Base-by-base conservation (phyloP, 108 stramenopile species). In the Skeletonema menzelii region DNA sequence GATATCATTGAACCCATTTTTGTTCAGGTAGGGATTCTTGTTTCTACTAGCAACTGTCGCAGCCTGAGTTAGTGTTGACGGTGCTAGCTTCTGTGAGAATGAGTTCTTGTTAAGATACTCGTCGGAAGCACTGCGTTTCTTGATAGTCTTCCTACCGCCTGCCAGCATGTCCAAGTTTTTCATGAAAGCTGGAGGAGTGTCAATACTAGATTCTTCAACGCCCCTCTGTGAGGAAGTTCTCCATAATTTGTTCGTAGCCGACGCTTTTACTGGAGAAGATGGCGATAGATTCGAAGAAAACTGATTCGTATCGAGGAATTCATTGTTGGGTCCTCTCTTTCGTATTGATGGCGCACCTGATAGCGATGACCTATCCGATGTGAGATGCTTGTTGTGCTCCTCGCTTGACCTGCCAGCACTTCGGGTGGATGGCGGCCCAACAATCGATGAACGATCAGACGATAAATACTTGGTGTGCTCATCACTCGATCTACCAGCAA, bases 101-200 rank as follows among this genome's bases (percentile, higher is more conserved):
- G 59, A 31, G 31, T 31, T 34, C 49, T 53, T 53, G 49, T 53
- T 22, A 2, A 53, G 49, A 8, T 22, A 53, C 22, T 53, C 49
- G 8, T 53, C 49, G 24, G 49, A 53, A 22, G 22, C 20, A 20
- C 20, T 8, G 6, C 59, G 30, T 19, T 60, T 60, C 31, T 60
- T 60, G 17, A 60, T 20, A 34, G 8, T 35, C 17, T 20, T 35
- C 17, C 32, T 35, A 17, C 32, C 17, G n/a, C 20, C 19, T 60
- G 34, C 32, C 24, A 60, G 2, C 59, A 60, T 27, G 8, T 60
- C 59, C 32, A 60, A 24, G 13, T 35, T 60, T 31, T 60, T 35
- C 32, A 20, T 35, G 19, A 60, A 60, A 31, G 59, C 59, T 35
- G 59, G 59, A 31, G 59, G 59, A 20, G 59, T 60, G 19, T 60